phyloP scores from a whole-genome alignment of 306 rosid genomes.

The Astragalus glycyphyllos region DNA sequence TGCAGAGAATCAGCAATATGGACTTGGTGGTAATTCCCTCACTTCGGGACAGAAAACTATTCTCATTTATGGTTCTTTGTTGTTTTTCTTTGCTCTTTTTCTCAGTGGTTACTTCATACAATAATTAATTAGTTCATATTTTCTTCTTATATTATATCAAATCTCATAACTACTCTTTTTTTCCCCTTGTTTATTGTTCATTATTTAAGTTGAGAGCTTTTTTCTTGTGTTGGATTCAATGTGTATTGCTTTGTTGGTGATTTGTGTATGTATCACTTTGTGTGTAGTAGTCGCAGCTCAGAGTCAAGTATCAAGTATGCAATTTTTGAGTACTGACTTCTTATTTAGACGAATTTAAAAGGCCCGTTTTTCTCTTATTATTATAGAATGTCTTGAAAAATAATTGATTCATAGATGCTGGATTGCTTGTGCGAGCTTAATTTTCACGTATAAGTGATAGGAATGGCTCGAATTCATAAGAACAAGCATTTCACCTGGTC shows the following conservation, averaged over 20 bases:
- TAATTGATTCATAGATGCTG: not conserved
- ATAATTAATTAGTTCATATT: conserved; percentile 43
- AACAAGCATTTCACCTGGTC: not conserved
- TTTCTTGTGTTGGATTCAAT: conserved; percentile 6
- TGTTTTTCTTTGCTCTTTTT: conserved; percentile 77
- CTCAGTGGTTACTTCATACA: conserved; percentile 88
- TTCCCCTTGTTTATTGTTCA: not conserved
- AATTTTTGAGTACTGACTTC: too few species aligned
- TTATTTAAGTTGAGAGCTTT: not conserved
- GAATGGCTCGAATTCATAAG: not conserved
- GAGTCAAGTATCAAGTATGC: too few species aligned
- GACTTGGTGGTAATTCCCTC: conserved; percentile 84
- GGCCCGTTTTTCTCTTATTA: not conserved
- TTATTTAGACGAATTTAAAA: not conserved
- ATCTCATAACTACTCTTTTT: not conserved
- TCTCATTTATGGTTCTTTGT: conserved; percentile 79
- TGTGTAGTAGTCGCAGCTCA: too few species aligned
- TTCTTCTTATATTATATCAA: not conserved
- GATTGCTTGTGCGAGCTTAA: not conserved
- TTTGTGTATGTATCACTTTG: not conserved
- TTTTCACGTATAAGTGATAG: not conserved
- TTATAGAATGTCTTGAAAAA: not conserved
- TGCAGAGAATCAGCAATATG: conserved; percentile 94
- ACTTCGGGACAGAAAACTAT: conserved; percentile 91
- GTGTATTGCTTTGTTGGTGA: conserved; percentile 13